These are phyloP conservation scores for Colletotrichum brevisporum DNA, from an alignment of 2,329 filamentous ascomycete genomes.

Conservation along the genomic window DNA sequence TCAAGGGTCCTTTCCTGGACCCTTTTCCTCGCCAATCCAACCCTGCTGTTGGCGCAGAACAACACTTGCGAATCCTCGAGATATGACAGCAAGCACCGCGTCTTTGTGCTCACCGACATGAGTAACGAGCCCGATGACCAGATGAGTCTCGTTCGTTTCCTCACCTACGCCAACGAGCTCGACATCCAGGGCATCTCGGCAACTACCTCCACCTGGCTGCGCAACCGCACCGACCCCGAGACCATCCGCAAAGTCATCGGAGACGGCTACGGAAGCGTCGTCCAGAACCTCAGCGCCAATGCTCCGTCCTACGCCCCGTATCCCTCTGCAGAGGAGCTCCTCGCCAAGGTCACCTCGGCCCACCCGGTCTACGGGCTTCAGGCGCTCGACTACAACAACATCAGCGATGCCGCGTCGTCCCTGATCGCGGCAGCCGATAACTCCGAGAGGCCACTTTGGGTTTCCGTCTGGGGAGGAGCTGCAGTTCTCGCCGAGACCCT, in stretches of 20 bases:
- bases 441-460: constrained; percentile 60
- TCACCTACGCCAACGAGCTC: constrained; percentile 62
- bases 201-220: constrained; percentile 61
- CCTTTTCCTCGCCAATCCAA: neutral
- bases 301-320: constrained; percentile 59
- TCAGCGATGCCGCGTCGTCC: constrained; percentile 56
- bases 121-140: constrained; percentile 61
- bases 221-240: constrained; percentile 53
- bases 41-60: neutral
- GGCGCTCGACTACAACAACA: constrained; percentile 47
- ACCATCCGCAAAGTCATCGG: constrained; percentile 57
- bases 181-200: constrained; percentile 59
- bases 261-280: constrained; percentile 57
- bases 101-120: constrained; percentile 59
- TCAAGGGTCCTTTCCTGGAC: neutral
- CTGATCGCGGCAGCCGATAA: constrained; percentile 50
- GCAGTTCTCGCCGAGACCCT: constrained; percentile 66
- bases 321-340: constrained; percentile 52
- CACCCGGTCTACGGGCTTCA: constrained; percentile 49
- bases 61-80: constrained; percentile 6
- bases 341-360: constrained; percentile 52
- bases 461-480: constrained; percentile 66
- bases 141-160: constrained; percentile 58
- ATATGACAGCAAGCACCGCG: constrained; percentile 47
- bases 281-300: constrained; percentile 63